Base-by-base conservation (phyloP, 2,329 filamentous ascomycete species). In the Colletotrichum agaves region DNA sequence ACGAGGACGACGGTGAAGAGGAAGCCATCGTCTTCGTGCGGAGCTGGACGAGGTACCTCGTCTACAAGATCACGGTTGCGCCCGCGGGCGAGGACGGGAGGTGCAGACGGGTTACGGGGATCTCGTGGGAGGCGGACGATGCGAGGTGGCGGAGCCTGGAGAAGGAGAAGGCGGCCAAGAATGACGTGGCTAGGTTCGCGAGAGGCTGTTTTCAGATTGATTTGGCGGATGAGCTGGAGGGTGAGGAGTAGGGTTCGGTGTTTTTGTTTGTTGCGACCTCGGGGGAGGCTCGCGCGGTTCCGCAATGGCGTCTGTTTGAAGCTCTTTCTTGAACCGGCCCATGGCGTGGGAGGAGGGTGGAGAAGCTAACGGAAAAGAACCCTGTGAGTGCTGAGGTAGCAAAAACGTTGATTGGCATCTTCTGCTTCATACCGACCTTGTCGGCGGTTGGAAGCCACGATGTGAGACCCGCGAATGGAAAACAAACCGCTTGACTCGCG, bases 1-100 rank as follows among this genome's bases (percentile, higher is more conserved):
- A 61, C 46, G 44, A 31, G 10, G 46, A 52, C 15, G 39, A 19
- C 31, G n/a, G 17, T n/a, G 17, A 31, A 15, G 31, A 19, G n/a
- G 31, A 37, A 35, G 49, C 15, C 8, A 35, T 57, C 15, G 23
- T 56, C n/a, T 56, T 67, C 19, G 59, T 35, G 12, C 35, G 58
- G 52, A 67, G 43, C 63, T 57, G 59, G 63, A 63, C 50, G 21
- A 12, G 49, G 12, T 35, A 17, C 3, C 50, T 37, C 8, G 39
- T 67, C 21, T 41, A 50, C 11, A 41, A 63, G 50, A 35, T 67
- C 33, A 39, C 12, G 21, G 58, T 63, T 15, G 17, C 19, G 5
- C 58, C 49, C 10, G 43, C 39, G 13, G 41, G 27, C 17, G 35
- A 47, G 15, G 50, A 50, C 8, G 44, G 21, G 15, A 23, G 11